Conservation (phyloP, 148 eudicot species). For the Cornus kousa region DNA sequence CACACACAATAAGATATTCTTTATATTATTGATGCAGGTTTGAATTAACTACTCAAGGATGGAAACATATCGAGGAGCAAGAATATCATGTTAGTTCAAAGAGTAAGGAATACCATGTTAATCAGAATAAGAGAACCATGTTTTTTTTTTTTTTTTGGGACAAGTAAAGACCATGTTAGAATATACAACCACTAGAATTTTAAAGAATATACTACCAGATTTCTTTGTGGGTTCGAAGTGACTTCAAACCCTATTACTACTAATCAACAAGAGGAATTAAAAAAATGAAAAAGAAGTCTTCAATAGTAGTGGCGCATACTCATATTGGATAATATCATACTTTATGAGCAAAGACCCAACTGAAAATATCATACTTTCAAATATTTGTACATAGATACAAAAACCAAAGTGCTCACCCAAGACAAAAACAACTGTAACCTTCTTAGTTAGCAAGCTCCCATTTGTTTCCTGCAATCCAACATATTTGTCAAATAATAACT, state of each 20-base stretch:
- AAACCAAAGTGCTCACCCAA: conserved; percentile 28
- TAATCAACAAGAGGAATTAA: too few relatives aligned
- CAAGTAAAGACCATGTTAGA: not conserved
- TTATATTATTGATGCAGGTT: not conserved
- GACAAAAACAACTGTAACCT: conserved; percentile 48
- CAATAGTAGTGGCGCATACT: not conserved
- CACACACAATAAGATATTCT: not conserved
- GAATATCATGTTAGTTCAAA: not conserved
- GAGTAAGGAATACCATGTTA: too few relatives aligned
- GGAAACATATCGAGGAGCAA: not conserved
- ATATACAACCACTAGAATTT: not conserved
- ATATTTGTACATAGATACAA: not conserved
- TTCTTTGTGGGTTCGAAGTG: not conserved
- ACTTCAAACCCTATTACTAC: not conserved
- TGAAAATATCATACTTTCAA: too few relatives aligned
- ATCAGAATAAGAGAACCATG: not conserved
- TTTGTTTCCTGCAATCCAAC: conserved; percentile 30
- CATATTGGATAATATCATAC: not conserved
- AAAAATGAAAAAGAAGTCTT: not conserved
- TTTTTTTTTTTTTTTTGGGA: not conserved
- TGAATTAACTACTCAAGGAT: not conserved
- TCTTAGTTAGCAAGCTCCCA: conserved; percentile 31
- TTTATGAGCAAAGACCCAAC: not conserved
- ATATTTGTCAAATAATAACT: conserved; percentile 5
- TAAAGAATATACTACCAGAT: not conserved